phyloP scores from a whole-genome alignment of 2,329 filamentous ascomycete species.

The Trichophyton rubrum region DNA sequence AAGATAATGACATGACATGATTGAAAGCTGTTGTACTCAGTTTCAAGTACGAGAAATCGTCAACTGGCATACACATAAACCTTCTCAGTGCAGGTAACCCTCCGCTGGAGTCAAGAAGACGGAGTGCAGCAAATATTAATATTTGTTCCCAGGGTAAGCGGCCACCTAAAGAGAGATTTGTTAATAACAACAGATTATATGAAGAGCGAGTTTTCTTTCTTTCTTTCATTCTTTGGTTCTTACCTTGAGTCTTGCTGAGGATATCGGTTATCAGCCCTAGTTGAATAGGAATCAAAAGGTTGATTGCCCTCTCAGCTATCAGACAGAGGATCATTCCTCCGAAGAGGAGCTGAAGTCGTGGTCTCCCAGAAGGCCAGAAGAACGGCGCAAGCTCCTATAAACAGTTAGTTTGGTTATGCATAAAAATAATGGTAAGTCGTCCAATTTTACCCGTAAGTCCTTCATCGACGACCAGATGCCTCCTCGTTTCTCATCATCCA shows the following conservation, averaged over 20 bases:
- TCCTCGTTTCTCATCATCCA: constrained; percentile 1
- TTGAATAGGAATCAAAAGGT: constrained; percentile 67
- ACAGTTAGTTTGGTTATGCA: constrained; percentile 6
- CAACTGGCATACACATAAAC: constrained; percentile 43
- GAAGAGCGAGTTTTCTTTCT: constrained; percentile 7
- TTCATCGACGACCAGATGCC: constrained; percentile 5
- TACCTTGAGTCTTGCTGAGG: constrained; percentile 41
- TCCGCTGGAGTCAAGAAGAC: constrained; percentile 40
- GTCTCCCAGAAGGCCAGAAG: constrained; percentile 60
- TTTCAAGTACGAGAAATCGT: constrained; percentile 45
- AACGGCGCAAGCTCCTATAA: constrained; percentile 60
- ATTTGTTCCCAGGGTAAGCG: constrained; percentile 43
- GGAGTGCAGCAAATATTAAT: constrained; percentile 38
- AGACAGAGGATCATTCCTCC: constrained; percentile 55
- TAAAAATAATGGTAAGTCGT: neutral
- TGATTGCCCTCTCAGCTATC: constrained; percentile 57
- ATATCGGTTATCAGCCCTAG: constrained; percentile 66
- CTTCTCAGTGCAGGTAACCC: constrained; percentile 40
- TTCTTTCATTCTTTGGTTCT: neutral
- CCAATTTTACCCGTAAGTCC: constrained; percentile 6
- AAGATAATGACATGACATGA: constrained; percentile 56
- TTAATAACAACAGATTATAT: neutral
- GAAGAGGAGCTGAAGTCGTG: constrained; percentile 54
- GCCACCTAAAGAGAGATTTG: constrained; percentile 16
- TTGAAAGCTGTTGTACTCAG: constrained; percentile 51